A percentile compares a stretch with the other conserved stretches of the same genome.
Evolutionary conservation across 805 yeast species (phyloP).

Genomic region (Nakazawaea wickerhamii): DNA sequence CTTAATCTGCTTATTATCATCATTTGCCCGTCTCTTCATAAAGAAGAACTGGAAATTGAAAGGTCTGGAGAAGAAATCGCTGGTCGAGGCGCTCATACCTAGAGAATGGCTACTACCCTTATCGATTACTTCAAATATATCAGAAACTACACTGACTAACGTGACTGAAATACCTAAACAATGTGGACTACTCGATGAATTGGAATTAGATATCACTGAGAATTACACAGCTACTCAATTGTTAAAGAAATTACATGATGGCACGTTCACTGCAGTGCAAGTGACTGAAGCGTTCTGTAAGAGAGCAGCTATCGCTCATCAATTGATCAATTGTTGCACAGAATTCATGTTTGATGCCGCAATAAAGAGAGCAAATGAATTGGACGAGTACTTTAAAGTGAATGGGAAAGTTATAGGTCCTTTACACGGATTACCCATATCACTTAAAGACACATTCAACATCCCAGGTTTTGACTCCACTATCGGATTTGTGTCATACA

Average conservation of each 20-base stretch:
- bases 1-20: not conserved
- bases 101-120: constrained; percentile 16
- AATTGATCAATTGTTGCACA: constrained; percentile 32
- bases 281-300: constrained; percentile 48
- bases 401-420: constrained; percentile 51
- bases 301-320: constrained; percentile 50
- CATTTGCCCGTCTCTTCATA: not conserved
- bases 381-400: constrained; percentile 42
- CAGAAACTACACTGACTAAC: constrained; percentile 6
- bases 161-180: constrained; percentile 14
- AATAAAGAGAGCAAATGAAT: constrained; percentile 41
- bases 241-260: constrained; percentile 21
- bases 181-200: constrained; percentile 13
- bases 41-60: constrained; percentile 1
- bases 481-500: constrained; percentile 38
- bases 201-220: constrained; percentile 17
- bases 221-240: constrained; percentile 9
- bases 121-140: not conserved
- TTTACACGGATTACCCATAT: constrained; percentile 52
- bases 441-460: constrained; percentile 33
- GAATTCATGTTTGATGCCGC: constrained; percentile 49
- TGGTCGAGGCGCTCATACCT: constrained; percentile 12
- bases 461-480: constrained; percentile 40
- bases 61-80: constrained; percentile 7
- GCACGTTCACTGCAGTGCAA: constrained; percentile 30